Percentiles rank a stretch among this genome's conserved stretches.
phyloP scores from a whole-genome alignment of 2,329 filamentous ascomycete genomes.

The Talaromyces sp. region DNA sequence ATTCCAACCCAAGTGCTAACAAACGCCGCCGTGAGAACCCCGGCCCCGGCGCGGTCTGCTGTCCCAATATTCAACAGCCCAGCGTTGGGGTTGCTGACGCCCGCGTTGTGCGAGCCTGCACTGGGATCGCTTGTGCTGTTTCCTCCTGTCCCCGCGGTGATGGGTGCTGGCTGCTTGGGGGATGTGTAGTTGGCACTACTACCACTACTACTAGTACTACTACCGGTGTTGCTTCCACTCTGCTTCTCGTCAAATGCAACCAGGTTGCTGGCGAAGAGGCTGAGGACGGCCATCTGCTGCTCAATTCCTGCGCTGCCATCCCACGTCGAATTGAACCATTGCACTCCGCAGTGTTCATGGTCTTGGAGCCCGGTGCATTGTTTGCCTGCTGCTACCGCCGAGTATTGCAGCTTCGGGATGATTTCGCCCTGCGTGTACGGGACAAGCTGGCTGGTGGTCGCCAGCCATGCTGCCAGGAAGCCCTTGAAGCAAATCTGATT shows the following conservation, averaged over 20 bases:
- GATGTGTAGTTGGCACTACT: background rate
- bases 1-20: slow-evolving; percentile 8
- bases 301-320: slow-evolving; percentile 34
- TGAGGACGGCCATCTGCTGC: slow-evolving; percentile 37
- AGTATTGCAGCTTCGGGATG: slow-evolving; percentile 54
- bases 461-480: slow-evolving; percentile 64
- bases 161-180: slow-evolving; percentile 25
- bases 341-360: slow-evolving; percentile 52
- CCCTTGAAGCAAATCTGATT: slow-evolving; percentile 74
- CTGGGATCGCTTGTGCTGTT: slow-evolving; percentile 48
- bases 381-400: slow-evolving; percentile 56
- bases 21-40: slow-evolving; percentile 11
- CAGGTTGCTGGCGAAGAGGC: slow-evolving; percentile 27
- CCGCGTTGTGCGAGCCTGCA: slow-evolving; percentile 24
- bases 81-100: background rate
- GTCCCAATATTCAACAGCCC: slow-evolving; percentile 5
- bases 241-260: slow-evolving; percentile 15
- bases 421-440: slow-evolving; percentile 55
- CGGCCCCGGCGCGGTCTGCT: slow-evolving; percentile 8
- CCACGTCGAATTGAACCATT: slow-evolving; percentile 35
- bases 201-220: background rate
- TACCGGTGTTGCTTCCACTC: slow-evolving; percentile 8
- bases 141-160: slow-evolving; percentile 52
- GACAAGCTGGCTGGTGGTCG: slow-evolving; percentile 57
- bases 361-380: slow-evolving; percentile 59